Percentiles rank a stretch among this genome's conserved stretches.
These are phyloP conservation scores for Aaosphaeria arxii DNA, from an alignment of 2,329 filamentous ascomycete genomes.

Conservation along the genomic window DNA sequence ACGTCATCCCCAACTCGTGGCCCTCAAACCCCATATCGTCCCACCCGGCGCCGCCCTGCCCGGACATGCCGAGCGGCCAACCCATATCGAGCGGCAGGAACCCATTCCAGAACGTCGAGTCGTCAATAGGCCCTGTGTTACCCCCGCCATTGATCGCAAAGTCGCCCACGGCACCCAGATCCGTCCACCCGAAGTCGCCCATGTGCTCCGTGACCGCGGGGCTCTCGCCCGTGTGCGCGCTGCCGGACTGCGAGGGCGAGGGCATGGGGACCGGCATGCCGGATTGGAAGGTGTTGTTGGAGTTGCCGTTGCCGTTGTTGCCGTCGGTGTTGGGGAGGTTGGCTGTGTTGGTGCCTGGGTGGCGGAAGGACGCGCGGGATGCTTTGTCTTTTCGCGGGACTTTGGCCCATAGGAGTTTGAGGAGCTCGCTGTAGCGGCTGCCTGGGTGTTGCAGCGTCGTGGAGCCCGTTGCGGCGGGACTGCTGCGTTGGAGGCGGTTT, in stretches of 20 bases:
- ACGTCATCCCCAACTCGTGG: constrained; percentile 21
- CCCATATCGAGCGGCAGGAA: constrained; percentile 39
- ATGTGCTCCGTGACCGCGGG: constrained; percentile 45
- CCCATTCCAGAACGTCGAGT: constrained; percentile 30
- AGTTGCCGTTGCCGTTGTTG: constrained; percentile 24
- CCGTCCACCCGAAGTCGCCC: constrained; percentile 51
- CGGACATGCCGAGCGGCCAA: constrained; percentile 21
- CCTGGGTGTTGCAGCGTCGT: constrained; percentile 44
- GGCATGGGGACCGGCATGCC: constrained; percentile 1
- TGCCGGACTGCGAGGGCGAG: constrained; percentile 40
- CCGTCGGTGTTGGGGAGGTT: constrained; percentile 16
- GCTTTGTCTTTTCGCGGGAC: constrained; percentile 35
- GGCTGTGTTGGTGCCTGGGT: constrained; percentile 30
- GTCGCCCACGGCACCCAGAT: constrained; percentile 47
- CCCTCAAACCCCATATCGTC: constrained; percentile 14
- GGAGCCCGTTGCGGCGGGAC: constrained; percentile 23
- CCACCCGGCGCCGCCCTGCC: constrained; percentile 25
- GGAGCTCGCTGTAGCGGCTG: constrained; percentile 45
- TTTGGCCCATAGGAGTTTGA: constrained; percentile 49
- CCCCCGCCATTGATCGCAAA: constrained; percentile 46
- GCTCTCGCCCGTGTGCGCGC: constrained; percentile 35
- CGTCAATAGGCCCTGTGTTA: constrained; percentile 16
- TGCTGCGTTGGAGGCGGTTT: constrained; percentile 42
- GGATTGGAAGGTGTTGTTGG: constrained; percentile 23
- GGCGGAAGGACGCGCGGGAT: constrained; percentile 20